phyloP scores from a whole-genome alignment of 345 rosid genomes.

The Eucalyptus camaldulensis region DNA sequence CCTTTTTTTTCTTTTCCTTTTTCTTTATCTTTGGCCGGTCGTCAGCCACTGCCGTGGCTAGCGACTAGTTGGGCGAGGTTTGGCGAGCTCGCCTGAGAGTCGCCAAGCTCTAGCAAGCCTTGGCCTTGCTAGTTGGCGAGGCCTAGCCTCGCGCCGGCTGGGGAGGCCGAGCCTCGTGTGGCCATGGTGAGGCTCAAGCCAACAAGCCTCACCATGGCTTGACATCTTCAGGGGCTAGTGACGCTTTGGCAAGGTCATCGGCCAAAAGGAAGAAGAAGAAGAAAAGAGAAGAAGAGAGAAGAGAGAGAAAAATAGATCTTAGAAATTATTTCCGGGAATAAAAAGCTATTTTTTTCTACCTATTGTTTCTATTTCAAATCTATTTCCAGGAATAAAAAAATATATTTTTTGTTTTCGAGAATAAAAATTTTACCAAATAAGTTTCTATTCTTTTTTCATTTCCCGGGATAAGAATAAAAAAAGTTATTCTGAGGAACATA shows the following conservation, averaged over 20 bases:
- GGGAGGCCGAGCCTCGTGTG: too few species aligned
- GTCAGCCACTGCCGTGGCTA: rapidly evolving
- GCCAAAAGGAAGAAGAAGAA: too few species aligned
- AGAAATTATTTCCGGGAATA: rapidly evolving
- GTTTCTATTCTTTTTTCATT: too few species aligned
- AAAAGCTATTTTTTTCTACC: rapidly evolving
- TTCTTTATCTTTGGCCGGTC: too few species aligned
- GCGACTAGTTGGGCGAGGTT: rapidly evolving
- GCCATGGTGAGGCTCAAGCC: rapidly evolving
- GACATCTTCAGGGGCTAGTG: rapidly evolving
- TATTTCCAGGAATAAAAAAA: rapidly evolving
- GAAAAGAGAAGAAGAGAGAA: too few species aligned
- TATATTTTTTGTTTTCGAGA: rapidly evolving
- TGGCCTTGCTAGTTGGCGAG: rapidly evolving
- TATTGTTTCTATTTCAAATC: too few species aligned
- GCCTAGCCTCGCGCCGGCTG: rapidly evolving
- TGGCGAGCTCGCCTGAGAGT: rapidly evolving
- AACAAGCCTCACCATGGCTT: rapidly evolving
- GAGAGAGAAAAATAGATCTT: too few species aligned
- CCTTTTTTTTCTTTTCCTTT: rapidly evolving
- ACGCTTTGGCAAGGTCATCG: rapidly evolving
- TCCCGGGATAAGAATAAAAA: too few species aligned
- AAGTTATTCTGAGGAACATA: rapidly evolving
- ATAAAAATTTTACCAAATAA: rapidly evolving
- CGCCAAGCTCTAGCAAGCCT: rapidly evolving